Evolutionary conservation across 805 yeast genomes (phyloP), one percentile per base, ranked within the genome.

Genomic region (Suhomyces emberorum): DNA sequence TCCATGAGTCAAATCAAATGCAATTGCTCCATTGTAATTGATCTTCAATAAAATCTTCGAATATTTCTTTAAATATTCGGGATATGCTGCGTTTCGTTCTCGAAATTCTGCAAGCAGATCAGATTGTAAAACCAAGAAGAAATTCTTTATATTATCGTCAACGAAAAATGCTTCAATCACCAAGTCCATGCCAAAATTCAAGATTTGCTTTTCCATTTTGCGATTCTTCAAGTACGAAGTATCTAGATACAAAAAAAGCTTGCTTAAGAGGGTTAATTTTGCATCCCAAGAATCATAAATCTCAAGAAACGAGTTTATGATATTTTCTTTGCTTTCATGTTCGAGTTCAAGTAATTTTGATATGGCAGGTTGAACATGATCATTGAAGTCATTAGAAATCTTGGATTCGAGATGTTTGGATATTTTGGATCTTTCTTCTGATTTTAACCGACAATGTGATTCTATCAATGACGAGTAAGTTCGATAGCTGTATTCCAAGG

Each of bases 201-300:
- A 22, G 7, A 65, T 60, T 32, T 53, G 48, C 17, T 42, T 38
- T 32, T 55, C 56, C n/a, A 42, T 39, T 3, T 63, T 59, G 35
- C 64, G 70, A 22, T 47, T 60, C 25, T 52, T 44, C 10, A 66
- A 51, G 35, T 67, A 67, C 14, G 54, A 47, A 25, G 63, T 42
- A 47, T 67, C 73, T 32, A 65, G 41, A 34, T 61, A 65, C 4
- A 65, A 38, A 33, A 63, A 67, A 15, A 65, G 35, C 41, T 58
- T 60, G 28, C 53, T 44, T 29, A 67, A 40, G 4, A 49, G 28
- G 11, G 34, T 28, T 19, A 66, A 37, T 32, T 50, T 54, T 1
- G 26, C 16, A 24, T 48, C 56, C 67, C 65, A 67, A 5, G 25
- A 31, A 4, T 43, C 34, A 26, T 42, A 57, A 4, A 45, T 33